These are phyloP conservation scores for Cadophora sp. DNA, from an alignment of 2,329 filamentous ascomycete genomes.

Conservation along the genomic window DNA sequence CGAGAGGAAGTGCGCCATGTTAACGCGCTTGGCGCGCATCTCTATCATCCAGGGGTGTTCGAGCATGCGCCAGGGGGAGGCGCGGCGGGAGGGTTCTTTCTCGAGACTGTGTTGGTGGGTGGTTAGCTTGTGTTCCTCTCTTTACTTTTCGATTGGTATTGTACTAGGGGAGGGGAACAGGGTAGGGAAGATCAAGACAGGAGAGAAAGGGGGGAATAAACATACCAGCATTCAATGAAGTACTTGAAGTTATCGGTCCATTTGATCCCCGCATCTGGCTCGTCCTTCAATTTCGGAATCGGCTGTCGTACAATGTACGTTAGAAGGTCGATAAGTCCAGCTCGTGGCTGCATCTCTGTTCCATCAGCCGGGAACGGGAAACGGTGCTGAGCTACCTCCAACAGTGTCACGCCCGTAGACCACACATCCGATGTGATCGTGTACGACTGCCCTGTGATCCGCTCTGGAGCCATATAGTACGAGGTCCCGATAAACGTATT, in stretches of 20 bases:
- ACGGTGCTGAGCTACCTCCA: slow-evolving; percentile 99
- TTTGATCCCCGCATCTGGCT: slow-evolving; percentile 84
- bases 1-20: slow-evolving; percentile 92
- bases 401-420: slow-evolving; percentile 93
- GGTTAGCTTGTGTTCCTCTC: not conserved
- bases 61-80: slow-evolving; percentile 97
- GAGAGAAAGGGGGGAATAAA: slow-evolving; percentile 42
- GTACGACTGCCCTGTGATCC: slow-evolving; percentile 96
- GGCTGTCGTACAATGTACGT: slow-evolving; percentile 97
- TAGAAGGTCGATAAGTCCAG: slow-evolving; percentile 90
- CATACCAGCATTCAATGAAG: slow-evolving; percentile 98
- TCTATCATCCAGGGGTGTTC: slow-evolving; percentile 99
- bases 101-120: slow-evolving; percentile 70
- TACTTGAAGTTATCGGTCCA: slow-evolving; percentile 99
- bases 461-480: slow-evolving; percentile 99
- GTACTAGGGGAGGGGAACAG: slow-evolving; percentile 16
- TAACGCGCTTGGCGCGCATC: slow-evolving; percentile 94
- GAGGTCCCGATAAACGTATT: slow-evolving; percentile 99
- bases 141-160: too few relatives aligned
- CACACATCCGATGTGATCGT: slow-evolving; percentile 99
- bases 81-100: slow-evolving; percentile 86
- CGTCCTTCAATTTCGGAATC: slow-evolving; percentile 94
- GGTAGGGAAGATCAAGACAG: slow-evolving; percentile 22
- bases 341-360: slow-evolving; percentile 91
- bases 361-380: slow-evolving; percentile 98